Base-by-base conservation (phyloP, 345 rosid species). In the Lepidium africanum region DNA sequence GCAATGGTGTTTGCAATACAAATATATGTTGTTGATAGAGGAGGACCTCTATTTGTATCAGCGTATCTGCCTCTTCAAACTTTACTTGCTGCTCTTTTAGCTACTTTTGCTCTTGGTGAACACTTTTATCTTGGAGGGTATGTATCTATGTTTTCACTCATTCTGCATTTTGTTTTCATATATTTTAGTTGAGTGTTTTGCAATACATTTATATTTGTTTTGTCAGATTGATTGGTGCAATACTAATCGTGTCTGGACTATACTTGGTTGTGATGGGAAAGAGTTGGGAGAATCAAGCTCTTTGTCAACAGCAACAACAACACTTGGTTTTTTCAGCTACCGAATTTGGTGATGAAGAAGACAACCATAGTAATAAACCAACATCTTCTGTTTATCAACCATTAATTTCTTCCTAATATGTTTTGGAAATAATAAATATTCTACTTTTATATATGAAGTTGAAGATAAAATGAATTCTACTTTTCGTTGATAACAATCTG, bases 91-190 rank as follows among this genome's bases (percentile, higher is more conserved):
- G 94, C 88, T 58, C 2, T 85, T 49, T 65, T 79, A 80, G 88
- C 86, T 5, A 68, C 83, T 17, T 16, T 82, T 60, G 81, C 79
- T 56, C 71, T 85, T 71, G 81, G 82, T n/a, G 94, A 85, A 79
- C 85, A 81, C 46, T 85, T 87, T 49, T 78, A 75, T 76, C 77
- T 83, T 48, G 88, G 88, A 78, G 88, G 94, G 90, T 85, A 74
- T 47, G 54, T 52, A 15, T 8, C 5, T 53, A 32, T 33, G 14
- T 65, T 54, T 55, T 19, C 32, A 12, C 17, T 42, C 25, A 14
- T 10, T 55, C 2, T n/a, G 9, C 27, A 3, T 54, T 4, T 19
- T 37, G 6, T 56, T 37, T 33, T 17, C 30, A n/a, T 35, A 51
- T 6, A 11, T 27, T 38, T 14, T 13, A 1, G 0, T 39, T 7